Percentiles rank a stretch among this genome's conserved stretches.
Conservation (phyloP, 805 yeast genomes). For the Yarrowia hollandica region DNA sequence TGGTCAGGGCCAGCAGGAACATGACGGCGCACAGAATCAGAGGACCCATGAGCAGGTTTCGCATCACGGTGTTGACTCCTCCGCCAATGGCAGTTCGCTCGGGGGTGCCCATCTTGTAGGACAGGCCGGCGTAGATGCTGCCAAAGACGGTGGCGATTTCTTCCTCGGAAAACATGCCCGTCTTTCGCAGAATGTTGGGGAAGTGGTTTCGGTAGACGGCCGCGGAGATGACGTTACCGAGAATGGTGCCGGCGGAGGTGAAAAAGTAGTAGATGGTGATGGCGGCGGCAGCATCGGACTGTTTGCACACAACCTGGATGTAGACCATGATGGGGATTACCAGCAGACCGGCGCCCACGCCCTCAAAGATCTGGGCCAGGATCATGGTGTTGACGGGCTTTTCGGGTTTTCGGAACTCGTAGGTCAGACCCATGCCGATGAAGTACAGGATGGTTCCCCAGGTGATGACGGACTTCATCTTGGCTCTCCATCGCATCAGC, state of each 20-base stretch:
- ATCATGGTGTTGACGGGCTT: conserved; percentile 19
- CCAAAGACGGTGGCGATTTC: neutral
- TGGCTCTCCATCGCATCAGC: conserved; percentile 22
- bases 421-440: conserved; percentile 16
- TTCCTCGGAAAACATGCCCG: neutral
- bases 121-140: neutral
- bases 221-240: conserved; percentile 30
- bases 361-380: conserved; percentile 22
- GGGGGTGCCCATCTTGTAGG: neutral
- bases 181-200: neutral
- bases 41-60: conserved; percentile 6
- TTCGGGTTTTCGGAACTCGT: conserved; percentile 27
- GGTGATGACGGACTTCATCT: conserved; percentile 19
- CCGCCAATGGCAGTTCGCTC: conserved; percentile 12
- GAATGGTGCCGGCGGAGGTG: conserved; percentile 27
- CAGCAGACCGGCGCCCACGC: conserved; percentile 24
- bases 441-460: conserved; percentile 20
- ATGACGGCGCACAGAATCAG: conserved; percentile 11
- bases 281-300: conserved; percentile 26
- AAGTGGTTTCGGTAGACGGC: conserved; percentile 29
- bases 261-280: conserved; percentile 28
- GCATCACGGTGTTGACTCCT: conserved; percentile 10
- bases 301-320: conserved; percentile 17
- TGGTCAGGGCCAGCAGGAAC: conserved; percentile 6
- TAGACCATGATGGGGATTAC: conserved; percentile 16